These are phyloP conservation scores for Meyerozyma sp. DNA, from an alignment of 1,139 yeast species.

Conservation along the genomic window DNA sequence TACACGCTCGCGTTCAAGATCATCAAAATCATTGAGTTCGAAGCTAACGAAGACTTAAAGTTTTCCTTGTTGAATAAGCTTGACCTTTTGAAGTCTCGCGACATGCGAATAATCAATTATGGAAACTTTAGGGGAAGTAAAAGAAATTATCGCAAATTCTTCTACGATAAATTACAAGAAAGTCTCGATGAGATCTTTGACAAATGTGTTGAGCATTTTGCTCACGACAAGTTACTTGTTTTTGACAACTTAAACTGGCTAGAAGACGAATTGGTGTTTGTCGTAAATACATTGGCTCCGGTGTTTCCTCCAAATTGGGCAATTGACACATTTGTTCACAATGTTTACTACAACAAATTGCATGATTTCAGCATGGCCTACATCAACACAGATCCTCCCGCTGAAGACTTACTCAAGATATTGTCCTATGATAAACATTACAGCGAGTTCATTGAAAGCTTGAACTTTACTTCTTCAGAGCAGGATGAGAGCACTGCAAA, in stretches of 20 bases:
- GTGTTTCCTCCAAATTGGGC: constrained; percentile 72
- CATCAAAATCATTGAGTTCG: constrained; percentile 74
- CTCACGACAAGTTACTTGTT: constrained; percentile 50
- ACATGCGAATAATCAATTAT: constrained; percentile 21
- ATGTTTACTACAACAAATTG: constrained; percentile 64
- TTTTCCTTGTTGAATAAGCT: constrained; percentile 47
- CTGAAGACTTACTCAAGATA: constrained; percentile 55
- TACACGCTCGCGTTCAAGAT: constrained; percentile 62
- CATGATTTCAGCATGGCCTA: constrained; percentile 59
- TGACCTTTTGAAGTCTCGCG: constrained; percentile 15
- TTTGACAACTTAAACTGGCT: constrained; percentile 78
- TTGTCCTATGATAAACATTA: constrained; percentile 75
- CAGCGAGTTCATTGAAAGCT: constrained; percentile 28
- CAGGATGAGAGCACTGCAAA: constrained; percentile 22
- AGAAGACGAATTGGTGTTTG: constrained; percentile 69
- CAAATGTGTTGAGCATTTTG: constrained; percentile 57
- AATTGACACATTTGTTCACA: constrained; percentile 56
- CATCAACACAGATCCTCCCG: constrained; percentile 70
- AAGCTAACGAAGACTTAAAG: constrained; percentile 72
- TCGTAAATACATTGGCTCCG: constrained; percentile 51
- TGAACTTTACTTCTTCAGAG: constrained; percentile 15
- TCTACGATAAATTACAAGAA: constrained; percentile 55
- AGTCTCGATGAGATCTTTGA: constrained; percentile 63
- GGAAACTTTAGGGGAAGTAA: constrained; percentile 36
- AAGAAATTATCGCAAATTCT: constrained; percentile 63